phyloP scores from a whole-genome alignment of 352 stramenopile species.

The Pythium rishiriense region DNA sequence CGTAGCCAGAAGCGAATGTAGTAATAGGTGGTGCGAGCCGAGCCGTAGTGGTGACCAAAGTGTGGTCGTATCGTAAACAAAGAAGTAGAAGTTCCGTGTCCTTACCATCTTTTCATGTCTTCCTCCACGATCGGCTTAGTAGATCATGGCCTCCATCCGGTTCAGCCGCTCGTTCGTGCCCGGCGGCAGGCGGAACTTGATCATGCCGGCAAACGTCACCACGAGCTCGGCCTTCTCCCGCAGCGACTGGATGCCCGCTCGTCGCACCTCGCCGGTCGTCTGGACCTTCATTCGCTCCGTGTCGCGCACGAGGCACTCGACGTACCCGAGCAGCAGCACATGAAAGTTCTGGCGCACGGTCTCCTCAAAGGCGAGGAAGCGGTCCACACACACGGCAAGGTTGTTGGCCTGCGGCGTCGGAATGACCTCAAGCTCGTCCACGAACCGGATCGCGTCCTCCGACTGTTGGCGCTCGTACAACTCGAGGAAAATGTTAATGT shows the following conservation, averaged over 20 bases:
- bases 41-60: background rate
- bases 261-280: conserved; percentile 52
- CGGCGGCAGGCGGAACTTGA: conserved; percentile 83
- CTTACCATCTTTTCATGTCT: background rate
- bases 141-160: conserved; percentile 89
- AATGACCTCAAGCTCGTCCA: conserved; percentile 76
- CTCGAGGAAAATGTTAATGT: conserved; percentile 86
- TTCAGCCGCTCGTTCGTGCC: conserved; percentile 84
- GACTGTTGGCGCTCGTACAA: conserved; percentile 83
- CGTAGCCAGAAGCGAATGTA: background rate
- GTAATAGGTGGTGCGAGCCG: background rate
- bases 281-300: conserved; percentile 80
- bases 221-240: conserved; percentile 79
- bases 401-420: conserved; percentile 65
- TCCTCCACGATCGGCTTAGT: conserved; percentile 35
- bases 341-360: conserved; percentile 85
- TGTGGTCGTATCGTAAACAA: conserved; percentile 7
- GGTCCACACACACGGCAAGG: conserved; percentile 71
- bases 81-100: background rate
- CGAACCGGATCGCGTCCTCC: conserved; percentile 80
- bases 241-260: conserved; percentile 46
- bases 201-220: conserved; percentile 87
- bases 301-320: conserved; percentile 85
- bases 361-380: conserved; percentile 80
- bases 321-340: conserved; percentile 82